A percentile compares a stretch with the other conserved stretches of the same genome.
Evolutionary conservation across 2,329 filamentous ascomycete species (phyloP).

Genomic region (Alternaria sp.): DNA sequence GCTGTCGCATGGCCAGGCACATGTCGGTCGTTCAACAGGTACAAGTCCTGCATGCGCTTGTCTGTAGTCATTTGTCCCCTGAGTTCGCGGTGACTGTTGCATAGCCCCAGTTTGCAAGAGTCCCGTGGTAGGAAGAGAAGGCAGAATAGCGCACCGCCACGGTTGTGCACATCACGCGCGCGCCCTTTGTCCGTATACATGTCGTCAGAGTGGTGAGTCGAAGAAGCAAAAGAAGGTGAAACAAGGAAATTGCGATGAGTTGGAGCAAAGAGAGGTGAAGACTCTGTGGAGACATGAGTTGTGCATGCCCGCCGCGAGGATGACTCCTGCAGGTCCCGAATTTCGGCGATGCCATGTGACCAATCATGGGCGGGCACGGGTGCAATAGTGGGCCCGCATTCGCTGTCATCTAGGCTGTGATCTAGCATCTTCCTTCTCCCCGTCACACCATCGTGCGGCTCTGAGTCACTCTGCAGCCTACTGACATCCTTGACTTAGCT

Average conservation of each 20-base stretch:
- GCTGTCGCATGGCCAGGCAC: conserved; percentile 6
- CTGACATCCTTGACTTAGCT: conserved; percentile 30
- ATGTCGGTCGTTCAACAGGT: conserved; percentile 2
- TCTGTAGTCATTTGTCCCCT: conserved; percentile 5
- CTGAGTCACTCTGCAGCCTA: conserved; percentile 45
- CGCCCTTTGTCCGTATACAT: conserved; percentile 5
- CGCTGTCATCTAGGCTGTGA: conserved; percentile 24
- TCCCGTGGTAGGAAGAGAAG: background rate
- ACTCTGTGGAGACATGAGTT: conserved; percentile 19
- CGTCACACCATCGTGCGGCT: conserved; percentile 28
- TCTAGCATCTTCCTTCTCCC: conserved; percentile 21
- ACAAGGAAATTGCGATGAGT: conserved; percentile 1
- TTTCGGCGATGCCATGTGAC: conserved; percentile 38
- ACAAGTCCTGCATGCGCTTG: conserved; percentile 4
- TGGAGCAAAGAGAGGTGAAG: conserved; percentile 21
- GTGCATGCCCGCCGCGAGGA: conserved; percentile 20
- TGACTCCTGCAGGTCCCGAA: conserved; percentile 35
- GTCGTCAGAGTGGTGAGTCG: conserved; percentile 12
- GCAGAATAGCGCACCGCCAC: background rate
- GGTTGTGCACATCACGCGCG: conserved; percentile 1
- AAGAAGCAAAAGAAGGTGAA: conserved; percentile 12
- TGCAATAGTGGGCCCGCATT: conserved; percentile 21
- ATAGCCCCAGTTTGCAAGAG: conserved; percentile 3
- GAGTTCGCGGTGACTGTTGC: background rate
- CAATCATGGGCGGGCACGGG: conserved; percentile 37